Base-by-base conservation (phyloP, 805 yeast species). In the Nakazawaea sp. region DNA sequence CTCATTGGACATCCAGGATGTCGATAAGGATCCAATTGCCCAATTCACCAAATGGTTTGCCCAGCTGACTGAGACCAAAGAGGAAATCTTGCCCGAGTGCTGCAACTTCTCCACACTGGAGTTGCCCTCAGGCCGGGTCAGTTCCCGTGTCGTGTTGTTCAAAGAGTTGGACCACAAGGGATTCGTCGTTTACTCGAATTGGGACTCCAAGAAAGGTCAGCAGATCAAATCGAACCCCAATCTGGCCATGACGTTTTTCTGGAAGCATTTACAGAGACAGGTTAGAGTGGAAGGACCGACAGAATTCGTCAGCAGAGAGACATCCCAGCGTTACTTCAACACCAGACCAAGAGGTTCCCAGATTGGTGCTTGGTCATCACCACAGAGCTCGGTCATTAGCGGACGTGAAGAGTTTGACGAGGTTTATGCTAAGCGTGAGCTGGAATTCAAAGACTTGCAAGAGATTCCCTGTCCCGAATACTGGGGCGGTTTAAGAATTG, bases 311-410 rank as follows among this genome's bases (percentile, higher is more conserved):
- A 66, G 76, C 19, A 66, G 78, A 41, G 89, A 83, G 49, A 85
- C 82, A 21, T 74, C 86, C 5, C 77, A 81, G 48, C 67, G 80
- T 33, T 92, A 92, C 60, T 92, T 76, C 60, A 70, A 74, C 35
- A 81, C 95, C 0, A 72, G 98, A 53, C 98, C 98, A 27, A 69
- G 95, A 41, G 97, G 94, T 5, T 83, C 95, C 21, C 79, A 83
- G 53, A 78, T 92, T 43, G 97, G 98, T 21, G 98, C 98, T 0
- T 89, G 96, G 95, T 83, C 97, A 0, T 81, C 94, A 20, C 94
- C 95, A 4, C 98, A 92, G 65, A 76, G 89, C 24, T 67, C 72
- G 37, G 68, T 65, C 3, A 66, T 89, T 26, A 50, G 54, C 11
- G 57, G 64, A 30, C 68, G 96, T 45, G 72, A 72, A 12, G 83